Percentiles rank a stretch among this genome's conserved stretches.
phyloP scores from a whole-genome alignment of 257 asterid species.

The Phtheirospermum japonicum region DNA sequence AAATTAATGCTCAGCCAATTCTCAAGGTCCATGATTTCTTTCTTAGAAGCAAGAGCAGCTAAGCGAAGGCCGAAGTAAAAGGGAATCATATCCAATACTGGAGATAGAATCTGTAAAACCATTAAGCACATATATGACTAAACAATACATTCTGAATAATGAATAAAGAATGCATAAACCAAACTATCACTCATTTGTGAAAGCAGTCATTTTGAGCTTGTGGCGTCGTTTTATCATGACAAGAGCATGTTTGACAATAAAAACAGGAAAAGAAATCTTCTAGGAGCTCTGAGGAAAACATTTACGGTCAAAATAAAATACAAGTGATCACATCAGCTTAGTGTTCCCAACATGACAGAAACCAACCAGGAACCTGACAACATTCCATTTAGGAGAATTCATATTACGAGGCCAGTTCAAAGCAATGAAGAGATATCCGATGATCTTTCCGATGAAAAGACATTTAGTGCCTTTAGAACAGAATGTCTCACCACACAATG shows the following conservation, averaged over 20 bases:
- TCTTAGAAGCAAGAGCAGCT: conserved; percentile 82
- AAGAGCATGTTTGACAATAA: not conserved
- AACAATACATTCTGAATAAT: conserved; percentile 19
- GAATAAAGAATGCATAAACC: conserved; percentile 1
- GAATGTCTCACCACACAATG: not conserved
- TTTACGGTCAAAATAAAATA: not conserved
- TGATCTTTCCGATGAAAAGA: not conserved
- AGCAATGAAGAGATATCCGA: conserved; percentile 11
- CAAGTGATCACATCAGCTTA: not conserved
- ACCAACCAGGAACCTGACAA: conserved; percentile 1
- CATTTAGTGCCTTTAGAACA: not conserved
- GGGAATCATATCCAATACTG: conserved; percentile 77
- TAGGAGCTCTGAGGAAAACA: conserved; percentile 5
- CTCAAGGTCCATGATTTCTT: conserved; percentile 80
- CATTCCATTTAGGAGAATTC: not conserved
- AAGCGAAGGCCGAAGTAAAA: conserved; percentile 65
- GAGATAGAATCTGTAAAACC: conserved; percentile 58
- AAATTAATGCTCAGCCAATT: conserved; percentile 70
- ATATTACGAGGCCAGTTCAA: conserved; percentile 7
- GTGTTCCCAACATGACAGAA: conserved; percentile 9
- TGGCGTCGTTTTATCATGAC: not conserved
- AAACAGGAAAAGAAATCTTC: not conserved
- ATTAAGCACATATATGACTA: conserved; percentile 27
- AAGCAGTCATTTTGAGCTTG: not conserved
- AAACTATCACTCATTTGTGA: not conserved